Evolutionary conservation across 495 filamentous ascomycete genomes (phyloP), one percentile per base, ranked within the genome.

Genomic region (Podospora sp.): DNA sequence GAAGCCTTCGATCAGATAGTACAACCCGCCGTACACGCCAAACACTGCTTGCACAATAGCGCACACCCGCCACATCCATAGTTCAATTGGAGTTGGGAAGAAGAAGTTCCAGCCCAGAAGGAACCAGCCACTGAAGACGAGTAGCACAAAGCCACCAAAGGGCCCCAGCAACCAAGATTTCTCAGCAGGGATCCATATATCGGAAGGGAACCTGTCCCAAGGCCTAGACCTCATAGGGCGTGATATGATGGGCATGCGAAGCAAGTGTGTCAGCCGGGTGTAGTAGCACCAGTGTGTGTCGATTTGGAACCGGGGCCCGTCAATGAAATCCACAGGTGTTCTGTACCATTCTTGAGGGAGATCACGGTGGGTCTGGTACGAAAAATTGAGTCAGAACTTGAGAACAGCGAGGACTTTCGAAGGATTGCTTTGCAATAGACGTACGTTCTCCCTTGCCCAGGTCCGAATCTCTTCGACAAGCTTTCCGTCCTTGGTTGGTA

Each of bases 71-170:
- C 67, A 69, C 24, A 53, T 18, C 1, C 25, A 6, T 58, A 33
- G 24, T 40, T 72, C 70, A 4, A 12, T 50, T 0, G 67, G 7
- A 29, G 64, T 69, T 4, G 67, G 70, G 52, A 72, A 72, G 46
- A 65, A 22, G n/a, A 65, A 67, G 64, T 72, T 69, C 67, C 67
- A 69, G 1, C 59, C 70, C 21, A 53, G 12, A n/a, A 72, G n/a
- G 11, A 65, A 60, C 18, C 50, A 61, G 12, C 51, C 22, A 49
- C 63, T 65, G 33, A 69, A 72, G 1, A 21, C 57, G 9, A 68
- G 0, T 6, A 55, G 8, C 12, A 63, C 46, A 14, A 67, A 40
- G 3, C 26, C 58, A n/a, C 25, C 24, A 6, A 64, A 33, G 0
- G 53, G 51, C 8, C 16, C 24, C 0, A 65, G 35, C 7, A 67